Evolutionary conservation across 2,329 filamentous ascomycete genomes (phyloP).

Genomic region (Dactylellina haptotyla): DNA sequence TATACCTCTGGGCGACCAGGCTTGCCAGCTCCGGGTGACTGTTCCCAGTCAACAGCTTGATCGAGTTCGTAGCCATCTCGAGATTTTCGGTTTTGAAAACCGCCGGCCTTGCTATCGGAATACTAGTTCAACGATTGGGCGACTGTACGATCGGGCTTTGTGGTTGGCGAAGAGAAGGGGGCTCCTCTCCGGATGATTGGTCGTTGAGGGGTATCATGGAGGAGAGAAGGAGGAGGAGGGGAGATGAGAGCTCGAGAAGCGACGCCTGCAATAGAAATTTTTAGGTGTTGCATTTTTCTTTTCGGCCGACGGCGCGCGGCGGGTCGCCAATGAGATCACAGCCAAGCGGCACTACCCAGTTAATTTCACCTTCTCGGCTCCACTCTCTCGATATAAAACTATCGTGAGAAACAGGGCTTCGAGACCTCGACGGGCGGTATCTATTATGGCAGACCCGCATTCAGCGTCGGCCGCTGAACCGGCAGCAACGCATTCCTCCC

Average conservation of each 20-base stretch:
- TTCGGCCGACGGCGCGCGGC: constrained; percentile 21
- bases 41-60: constrained; percentile 79
- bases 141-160: background rate
- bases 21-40: constrained; percentile 78
- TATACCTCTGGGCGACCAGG: constrained; percentile 68
- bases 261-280: constrained; percentile 18
- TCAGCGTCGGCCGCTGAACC: background rate
- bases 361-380: background rate
- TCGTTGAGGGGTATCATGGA: constrained; percentile 50
- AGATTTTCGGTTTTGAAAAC: background rate
- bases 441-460: constrained; percentile 22
- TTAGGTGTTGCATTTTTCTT: constrained; percentile 51
- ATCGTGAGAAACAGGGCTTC: background rate
- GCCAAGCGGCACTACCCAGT: background rate
- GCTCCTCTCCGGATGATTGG: constrained; percentile 42
- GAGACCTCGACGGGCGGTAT: background rate
- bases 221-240: background rate
- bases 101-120: constrained; percentile 4
- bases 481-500: constrained; percentile 5
- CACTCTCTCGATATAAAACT: background rate
- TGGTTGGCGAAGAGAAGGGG: constrained; percentile 40
- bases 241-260: background rate
- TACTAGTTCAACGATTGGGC: background rate
- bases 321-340: background rate
- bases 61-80: constrained; percentile 75